Conservation (phyloP, 257 asterid genomes). For the Euphrasia confusa region DNA sequence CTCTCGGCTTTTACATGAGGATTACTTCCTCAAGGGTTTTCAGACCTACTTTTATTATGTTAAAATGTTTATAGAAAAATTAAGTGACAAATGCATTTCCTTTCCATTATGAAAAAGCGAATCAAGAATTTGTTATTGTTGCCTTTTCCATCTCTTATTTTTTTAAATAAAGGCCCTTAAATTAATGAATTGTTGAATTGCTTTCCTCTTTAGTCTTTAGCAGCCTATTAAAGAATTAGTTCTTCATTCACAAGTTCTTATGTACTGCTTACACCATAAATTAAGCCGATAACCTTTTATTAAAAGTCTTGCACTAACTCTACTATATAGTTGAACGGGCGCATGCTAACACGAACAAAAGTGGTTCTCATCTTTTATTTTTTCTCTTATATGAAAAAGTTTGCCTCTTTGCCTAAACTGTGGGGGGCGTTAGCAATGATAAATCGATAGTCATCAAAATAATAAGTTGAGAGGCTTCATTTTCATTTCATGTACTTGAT, state of each 20-base stretch:
- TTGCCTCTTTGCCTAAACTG: constrained; percentile 15
- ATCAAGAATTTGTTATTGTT: constrained; percentile 23
- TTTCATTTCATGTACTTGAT: constrained; percentile 22
- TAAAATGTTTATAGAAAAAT: constrained; percentile 15
- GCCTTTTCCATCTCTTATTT: too few relatives aligned
- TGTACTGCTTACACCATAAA: not conserved
- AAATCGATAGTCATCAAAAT: not conserved
- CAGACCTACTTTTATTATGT: constrained; percentile 1
- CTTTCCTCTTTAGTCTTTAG: constrained; percentile 8
- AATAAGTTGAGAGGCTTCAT: constrained; percentile 23
- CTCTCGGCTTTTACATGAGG: not conserved
- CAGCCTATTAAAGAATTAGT: constrained; percentile 2
- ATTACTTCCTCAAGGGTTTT: constrained; percentile 26
- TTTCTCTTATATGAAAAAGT: too few relatives aligned
- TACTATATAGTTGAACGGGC: too few relatives aligned
- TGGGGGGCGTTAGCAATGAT: constrained; percentile 1
- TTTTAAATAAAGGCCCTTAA: constrained; percentile 23
- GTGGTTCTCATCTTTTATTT: not conserved
- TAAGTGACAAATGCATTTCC: constrained; percentile 39
- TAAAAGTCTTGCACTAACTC: too few relatives aligned
- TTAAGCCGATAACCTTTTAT: too few relatives aligned
- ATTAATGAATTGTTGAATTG: constrained; percentile 17
- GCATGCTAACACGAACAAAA: too few relatives aligned
- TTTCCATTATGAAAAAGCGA: constrained; percentile 34
- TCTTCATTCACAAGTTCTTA: constrained; percentile 19